These are phyloP conservation scores for Pichia sp. DNA, from an alignment of 1,139 yeast genomes.

Conservation along the genomic window DNA sequence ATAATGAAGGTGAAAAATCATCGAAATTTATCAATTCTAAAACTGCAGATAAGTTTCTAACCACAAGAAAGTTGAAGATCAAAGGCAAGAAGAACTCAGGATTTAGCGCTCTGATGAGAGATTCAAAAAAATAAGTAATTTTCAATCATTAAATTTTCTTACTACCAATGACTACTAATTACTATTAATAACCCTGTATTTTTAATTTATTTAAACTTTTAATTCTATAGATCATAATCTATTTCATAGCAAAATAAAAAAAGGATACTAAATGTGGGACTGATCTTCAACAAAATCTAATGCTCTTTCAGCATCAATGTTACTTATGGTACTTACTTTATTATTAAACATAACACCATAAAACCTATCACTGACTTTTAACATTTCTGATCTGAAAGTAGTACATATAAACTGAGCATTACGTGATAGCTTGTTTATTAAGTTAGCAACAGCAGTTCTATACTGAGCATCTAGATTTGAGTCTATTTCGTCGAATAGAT, in stretches of 20 bases:
- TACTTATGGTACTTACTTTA: slow-evolving; percentile 73
- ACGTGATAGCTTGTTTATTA: slow-evolving; percentile 59
- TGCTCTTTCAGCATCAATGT: slow-evolving; percentile 68
- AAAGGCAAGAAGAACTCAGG: slow-evolving; percentile 36
- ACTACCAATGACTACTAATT: not conserved
- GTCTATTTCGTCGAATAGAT: slow-evolving; percentile 91
- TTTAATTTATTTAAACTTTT: not conserved
- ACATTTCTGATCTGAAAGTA: slow-evolving; percentile 90
- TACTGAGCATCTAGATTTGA: slow-evolving; percentile 93
- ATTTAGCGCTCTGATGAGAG: slow-evolving; percentile 47
- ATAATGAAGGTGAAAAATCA: slow-evolving; percentile 19
- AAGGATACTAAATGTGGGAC: slow-evolving; percentile 17
- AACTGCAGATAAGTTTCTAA: slow-evolving; percentile 34
- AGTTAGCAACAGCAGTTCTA: slow-evolving; percentile 76
- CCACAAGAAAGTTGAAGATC: slow-evolving; percentile 25
- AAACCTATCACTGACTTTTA: slow-evolving; percentile 77
- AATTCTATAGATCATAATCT: not conserved
- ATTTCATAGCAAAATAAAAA: not conserved
- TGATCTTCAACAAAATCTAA: slow-evolving; percentile 72
- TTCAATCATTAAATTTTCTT: not conserved
- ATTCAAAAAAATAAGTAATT: slow-evolving; percentile 31
- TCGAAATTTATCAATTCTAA: slow-evolving; percentile 34
- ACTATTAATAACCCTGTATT: not conserved
- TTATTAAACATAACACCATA: slow-evolving; percentile 83
- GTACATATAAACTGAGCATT: slow-evolving; percentile 90